Conservation (phyloP, 352 stramenopile genomes). For the Phytophthora chlamydospora region DNA sequence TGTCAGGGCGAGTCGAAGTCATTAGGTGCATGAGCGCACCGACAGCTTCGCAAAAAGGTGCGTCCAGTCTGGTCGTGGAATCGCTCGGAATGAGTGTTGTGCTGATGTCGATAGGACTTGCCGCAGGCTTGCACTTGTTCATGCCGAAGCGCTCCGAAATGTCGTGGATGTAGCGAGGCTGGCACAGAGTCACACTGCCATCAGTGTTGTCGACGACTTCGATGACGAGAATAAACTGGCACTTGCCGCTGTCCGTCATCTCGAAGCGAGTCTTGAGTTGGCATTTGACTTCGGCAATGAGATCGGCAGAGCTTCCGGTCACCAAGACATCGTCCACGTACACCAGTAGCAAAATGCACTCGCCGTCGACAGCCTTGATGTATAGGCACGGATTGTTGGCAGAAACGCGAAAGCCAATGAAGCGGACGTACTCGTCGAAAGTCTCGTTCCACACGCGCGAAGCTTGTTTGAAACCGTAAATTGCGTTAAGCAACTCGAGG, state of each 20-base stretch:
- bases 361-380: conserved; percentile 13
- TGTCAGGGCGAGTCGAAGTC: no score
- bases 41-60: no score
- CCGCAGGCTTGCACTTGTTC: conserved; percentile 13
- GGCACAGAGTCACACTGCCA: conserved; percentile 12
- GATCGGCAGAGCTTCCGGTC: conserved; percentile 3
- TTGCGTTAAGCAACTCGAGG: no score
- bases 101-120: conserved; percentile 8
- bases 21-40: no score
- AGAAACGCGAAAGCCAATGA: conserved; percentile 13
- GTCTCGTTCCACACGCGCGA: conserved; percentile 26
- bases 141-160: conserved; percentile 23
- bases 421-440: conserved; percentile 18
- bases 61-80: no score
- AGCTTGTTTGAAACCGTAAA: no score
- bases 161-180: conserved; percentile 9
- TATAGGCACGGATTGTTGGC: conserved; percentile 20
- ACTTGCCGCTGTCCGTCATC: conserved; percentile 28
- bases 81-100: neutral
- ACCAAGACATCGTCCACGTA: conserved; percentile 23
- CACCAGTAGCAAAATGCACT: conserved; percentile 14
- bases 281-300: conserved; percentile 12
- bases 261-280: conserved; percentile 27
- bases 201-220: conserved; percentile 7
- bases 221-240: conserved; percentile 19